Evolutionary conservation across 129 eudicot genomes (phyloP), one percentile per base, ranked within the genome.

Genomic region (Artemisia annua): DNA sequence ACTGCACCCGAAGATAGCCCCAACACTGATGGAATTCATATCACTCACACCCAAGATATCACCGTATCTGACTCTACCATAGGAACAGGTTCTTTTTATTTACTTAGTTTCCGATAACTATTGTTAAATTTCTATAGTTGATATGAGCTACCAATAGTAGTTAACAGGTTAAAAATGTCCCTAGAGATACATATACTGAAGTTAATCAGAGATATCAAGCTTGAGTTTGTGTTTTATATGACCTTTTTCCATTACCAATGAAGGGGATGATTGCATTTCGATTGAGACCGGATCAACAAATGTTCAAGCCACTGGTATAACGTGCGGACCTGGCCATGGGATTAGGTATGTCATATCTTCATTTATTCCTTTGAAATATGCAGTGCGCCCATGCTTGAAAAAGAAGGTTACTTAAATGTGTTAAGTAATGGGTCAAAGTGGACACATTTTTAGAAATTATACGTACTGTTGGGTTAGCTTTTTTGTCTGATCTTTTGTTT

Each of bases 311-410:
- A 67, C 75, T 1, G 79, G 63, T 57, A 94, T 94, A 76, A 87
- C 86, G 32, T 94, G 99, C 20, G 99, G 99, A 67, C 99, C 99
- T 5, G 99, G 99, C 61, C 97, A 94, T 70, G 97, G 97, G 15
- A 88, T 91, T 39, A 91, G 97, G 97, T 91, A 63, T 19, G 43
- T 55, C 44, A 72, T 12, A 55, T 35, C 0, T 48, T 24, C 8
- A 13, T 15, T n/a, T 35, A 18, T 4, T 4, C 39, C 10, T 39
- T 39, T 39, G 44, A 7, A 39, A 39, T 39, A 39, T 39, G 44
- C 44, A 39, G 9, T 39, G 9, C 9, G 17, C 7, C 22, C 9
- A 4, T 53, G 19, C 7, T 7, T 53, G 22, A 6, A 7, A 16
- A 53, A 53, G 18, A 3, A 15, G 16, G 58, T n/a, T 53, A 14